Base-by-base conservation (phyloP, 768 basidiomycete species). In the Agaricus sinodeliciosus region DNA sequence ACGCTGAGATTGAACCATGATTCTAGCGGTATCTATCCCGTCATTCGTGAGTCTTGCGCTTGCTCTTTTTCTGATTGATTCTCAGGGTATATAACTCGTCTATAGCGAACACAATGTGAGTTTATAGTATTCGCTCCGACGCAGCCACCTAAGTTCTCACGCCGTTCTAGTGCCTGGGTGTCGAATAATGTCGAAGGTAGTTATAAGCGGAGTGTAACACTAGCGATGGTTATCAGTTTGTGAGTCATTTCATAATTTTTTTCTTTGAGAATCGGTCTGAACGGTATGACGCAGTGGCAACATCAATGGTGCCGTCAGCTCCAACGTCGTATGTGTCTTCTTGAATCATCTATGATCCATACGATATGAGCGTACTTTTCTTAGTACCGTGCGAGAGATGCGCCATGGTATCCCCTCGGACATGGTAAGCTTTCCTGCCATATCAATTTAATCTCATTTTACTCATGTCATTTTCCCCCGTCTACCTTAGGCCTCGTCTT, bases 181-280 rank as follows among this genome's bases (percentile, higher is more conserved):
- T 79, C 81, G 16, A 87, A 87, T 60, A 89, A 86, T 61, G 74
- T 84, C 12, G 85, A 88, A 66, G 86, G 87, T 12, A 75, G 78
- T 2, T 89, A 88, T 67, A 89, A 89, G 63, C 83, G 87, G 37
- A 81, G 81, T 57, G 83, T 87, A 6, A 72, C 82, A 0, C 68
- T 88, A 47, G 85, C 78, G 4, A 84, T 87, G 83, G 74, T 81
- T 3, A 84, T 86, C 57, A 74, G 78, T 59, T 78, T 79, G 81
- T 82, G 54, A 64, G 25, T 49, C 44, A 7, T 36, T 43, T 47
- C 45, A 15, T 31, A 13, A 41, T 37, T 27, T 26, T 12, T 42
- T 37, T 27, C 22, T 15, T 9, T 9, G 9, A 12, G 9, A 31
- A 39, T 37, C 22, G 25, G 54, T 7, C 51, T 46, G 46, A 37